Evolutionary conservation across 352 stramenopile species (phyloP), one percentile per base, ranked within the genome.

Genomic region (Phytopythium oedochilum): DNA sequence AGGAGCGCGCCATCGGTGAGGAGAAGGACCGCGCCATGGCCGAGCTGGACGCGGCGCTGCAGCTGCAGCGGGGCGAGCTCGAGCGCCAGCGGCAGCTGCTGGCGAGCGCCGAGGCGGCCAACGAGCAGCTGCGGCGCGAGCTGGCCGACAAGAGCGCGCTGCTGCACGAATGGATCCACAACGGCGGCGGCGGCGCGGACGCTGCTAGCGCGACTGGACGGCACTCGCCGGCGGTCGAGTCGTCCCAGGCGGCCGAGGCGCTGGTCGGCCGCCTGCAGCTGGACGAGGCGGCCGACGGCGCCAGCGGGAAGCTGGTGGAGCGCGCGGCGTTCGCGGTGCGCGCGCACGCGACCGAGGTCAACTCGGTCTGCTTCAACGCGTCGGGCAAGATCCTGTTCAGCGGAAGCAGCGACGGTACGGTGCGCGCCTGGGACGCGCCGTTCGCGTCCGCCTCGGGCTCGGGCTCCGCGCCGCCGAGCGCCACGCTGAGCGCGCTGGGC

Each of bases 351-450:
- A 94, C 81, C 1, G 83, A 94, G 55, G 83, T 89, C 20, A 94
- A 94, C 57, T 90, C 78, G 32, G 78, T 94, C 12, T 89, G 81
- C 49, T 94, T 91, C 45, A 94, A 89, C 55, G 83, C 77, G 6
- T 90, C 78, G 18, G 83, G 78, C 17, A 90, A 91, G 67, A 79
- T 92, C 29, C 59, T 90, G 12, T 94, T 94, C 58, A 89, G 75
- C 54, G 83, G 78, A 31, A 92, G 81, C 39, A 94, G 83, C 53
- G 83, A 94, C 45, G 83, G 83, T 44, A 94, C 83, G 0, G 82
- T 94, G 52, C 68, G 83, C 25, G 83, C 83, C 20, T 94, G 83
- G 83, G 83, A 90, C 50, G 70, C 77, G 2, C 57, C 80, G 35
- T n/a, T n/a, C 7, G 70, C 73, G 3, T 75, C 58, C n/a, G n/a